Conservation (phyloP, 306 rosid genomes). For the Cyamopsis tetragonoloba region DNA sequence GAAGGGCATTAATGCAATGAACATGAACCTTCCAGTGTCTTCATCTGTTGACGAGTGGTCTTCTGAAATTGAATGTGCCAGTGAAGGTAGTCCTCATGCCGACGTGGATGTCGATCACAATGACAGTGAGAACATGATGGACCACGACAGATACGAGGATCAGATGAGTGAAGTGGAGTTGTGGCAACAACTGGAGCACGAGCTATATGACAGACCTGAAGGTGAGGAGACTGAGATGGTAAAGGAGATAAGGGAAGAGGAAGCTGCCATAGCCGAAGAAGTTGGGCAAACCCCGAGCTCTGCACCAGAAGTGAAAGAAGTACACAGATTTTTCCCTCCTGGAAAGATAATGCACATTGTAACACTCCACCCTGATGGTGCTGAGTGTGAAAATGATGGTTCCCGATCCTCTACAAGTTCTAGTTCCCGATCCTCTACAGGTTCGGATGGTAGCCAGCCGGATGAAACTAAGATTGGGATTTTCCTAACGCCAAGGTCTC, state of each 20-base stretch:
- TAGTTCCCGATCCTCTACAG: slow-evolving; percentile 39
- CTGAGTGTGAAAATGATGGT: slow-evolving; percentile 38
- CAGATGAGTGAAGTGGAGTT: slow-evolving; percentile 75
- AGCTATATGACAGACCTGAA: slow-evolving; percentile 54
- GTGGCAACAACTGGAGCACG: slow-evolving; percentile 93
- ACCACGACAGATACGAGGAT: slow-evolving; percentile 49
- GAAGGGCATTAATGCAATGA: slow-evolving; percentile 36
- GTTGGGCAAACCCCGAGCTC: slow-evolving; percentile 49
- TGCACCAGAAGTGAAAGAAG: slow-evolving; percentile 54
- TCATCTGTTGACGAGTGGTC: slow-evolving; percentile 68
- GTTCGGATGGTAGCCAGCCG: slow-evolving; percentile 39
- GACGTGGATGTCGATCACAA: slow-evolving; percentile 29
- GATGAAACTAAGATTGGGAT: slow-evolving; percentile 63
- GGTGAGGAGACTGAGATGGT: slow-evolving; percentile 54
- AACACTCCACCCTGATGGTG: slow-evolving; percentile 28
- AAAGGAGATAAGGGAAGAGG: slow-evolving; percentile 66
- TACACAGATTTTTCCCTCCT: slow-evolving; percentile 77
- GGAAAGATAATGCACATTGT: slow-evolving; percentile 93
- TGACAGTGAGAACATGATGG: slow-evolving; percentile 37
- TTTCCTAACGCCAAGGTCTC: slow-evolving; percentile 71
- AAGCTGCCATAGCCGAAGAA: slow-evolving; percentile 59
- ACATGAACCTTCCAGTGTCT: slow-evolving; percentile 54
- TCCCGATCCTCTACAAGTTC: slow-evolving; percentile 42
- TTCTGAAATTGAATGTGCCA: slow-evolving; percentile 54
- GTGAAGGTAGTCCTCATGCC: slow-evolving; percentile 33